A percentile compares a stretch with the other conserved stretches of the same genome.
phyloP scores from a whole-genome alignment of 805 yeast genomes.

The Candida broadrunensis region DNA sequence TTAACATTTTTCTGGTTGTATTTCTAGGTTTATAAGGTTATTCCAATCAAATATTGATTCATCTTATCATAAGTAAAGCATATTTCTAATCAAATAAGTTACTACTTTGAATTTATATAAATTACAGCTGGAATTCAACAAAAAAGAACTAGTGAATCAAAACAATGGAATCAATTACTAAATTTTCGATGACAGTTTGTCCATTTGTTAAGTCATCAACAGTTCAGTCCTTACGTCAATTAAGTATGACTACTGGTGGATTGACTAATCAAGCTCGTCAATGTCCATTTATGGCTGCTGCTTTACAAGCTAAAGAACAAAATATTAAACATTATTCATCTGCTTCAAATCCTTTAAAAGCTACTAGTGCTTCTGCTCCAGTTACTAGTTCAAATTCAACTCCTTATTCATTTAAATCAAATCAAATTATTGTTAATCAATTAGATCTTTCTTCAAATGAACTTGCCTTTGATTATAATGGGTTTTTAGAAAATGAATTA shows the following conservation, averaged over 20 bases:
- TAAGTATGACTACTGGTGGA: constrained; percentile 42
- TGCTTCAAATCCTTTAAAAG: constrained; percentile 37
- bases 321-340: constrained; percentile 41
- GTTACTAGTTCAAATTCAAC: constrained; percentile 30
- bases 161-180: constrained; percentile 76
- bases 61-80: no score
- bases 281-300: constrained; percentile 92
- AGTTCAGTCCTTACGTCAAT: constrained; percentile 54
- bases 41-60: no score
- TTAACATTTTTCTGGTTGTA: no score
- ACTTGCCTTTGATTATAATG: constrained; percentile 64
- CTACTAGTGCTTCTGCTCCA: constrained; percentile 41
- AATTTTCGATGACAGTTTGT: constrained; percentile 74
- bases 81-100: no score
- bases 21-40: no score
- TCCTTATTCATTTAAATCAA: constrained; percentile 28
- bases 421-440: constrained; percentile 20
- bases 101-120: no score
- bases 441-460: constrained; percentile 44
- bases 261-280: constrained; percentile 60
- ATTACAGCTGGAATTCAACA: no score
- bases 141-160: no score
- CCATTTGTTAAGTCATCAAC: constrained; percentile 75
- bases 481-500: constrained; percentile 65
- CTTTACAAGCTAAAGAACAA: constrained; percentile 46